Base-by-base conservation (phyloP, 2,329 filamentous ascomycete genomes). In the Cryphonectria naterciae region DNA sequence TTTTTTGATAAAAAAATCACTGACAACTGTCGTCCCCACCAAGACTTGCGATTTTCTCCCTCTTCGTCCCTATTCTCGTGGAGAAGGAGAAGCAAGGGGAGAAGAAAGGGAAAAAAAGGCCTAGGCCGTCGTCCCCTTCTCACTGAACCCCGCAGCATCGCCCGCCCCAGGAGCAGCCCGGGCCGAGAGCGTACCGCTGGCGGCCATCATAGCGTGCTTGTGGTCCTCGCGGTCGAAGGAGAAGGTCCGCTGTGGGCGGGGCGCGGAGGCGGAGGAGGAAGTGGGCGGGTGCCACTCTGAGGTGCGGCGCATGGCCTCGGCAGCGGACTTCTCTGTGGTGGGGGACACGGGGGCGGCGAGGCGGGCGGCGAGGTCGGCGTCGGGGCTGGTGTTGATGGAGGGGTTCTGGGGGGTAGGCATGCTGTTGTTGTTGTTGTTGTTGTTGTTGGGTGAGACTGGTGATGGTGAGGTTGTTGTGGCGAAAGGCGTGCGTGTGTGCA, bases 211-310 rank as follows among this genome's bases (percentile, higher is more conserved):
- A 78, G 86, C 75, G 73, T 83, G 86, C 78, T 87, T 87, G 77
- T 83, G 82, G 76, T 88, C 87, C 78, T 89, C 84, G 49, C 81
- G 80, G 75, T 80, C 84, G 81, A 84, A 89, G 79, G 85, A 87
- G 81, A 83, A 89, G 78, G 85, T 87, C 77, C 85, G 84, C 63
- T 85, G 83, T 13, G 82, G 78, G 68, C 83, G 19, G n/a, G 39
- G 25, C 8, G 43, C 28, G 43, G 43, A 49, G 25, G 6, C 17
- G 19, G 63, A 25, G 1, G 37, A 25, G 25, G 41, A 10, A 2
- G 28, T 65, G 25, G 76, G 74, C 10, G 87, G 87, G 74, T 82
- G 82, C 87, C 87, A 89, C n/a, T 75, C 76, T 3, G 76, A 76
- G 5, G 80, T 81, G 70, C 74, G 72, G 70, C 80, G 79, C 46